Percentiles rank a stretch among this genome's conserved stretches.
phyloP scores from a whole-genome alignment of 495 filamentous ascomycete genomes.

The Elaphomyces granulatus region DNA sequence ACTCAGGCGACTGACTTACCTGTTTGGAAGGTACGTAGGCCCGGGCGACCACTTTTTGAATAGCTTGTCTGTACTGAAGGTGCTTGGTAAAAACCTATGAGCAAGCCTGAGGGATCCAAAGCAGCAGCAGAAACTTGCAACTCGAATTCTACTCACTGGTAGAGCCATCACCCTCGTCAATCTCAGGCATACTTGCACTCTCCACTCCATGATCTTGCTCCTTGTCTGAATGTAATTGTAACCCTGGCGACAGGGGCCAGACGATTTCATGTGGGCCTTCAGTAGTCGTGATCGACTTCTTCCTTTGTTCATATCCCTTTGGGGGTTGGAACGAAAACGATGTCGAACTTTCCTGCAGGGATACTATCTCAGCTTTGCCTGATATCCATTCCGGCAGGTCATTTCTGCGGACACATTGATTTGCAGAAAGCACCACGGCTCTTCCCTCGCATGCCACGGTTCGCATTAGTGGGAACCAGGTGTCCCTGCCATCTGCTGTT shows the following conservation, averaged over 20 bases:
- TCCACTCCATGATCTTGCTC: slow-evolving; percentile 27
- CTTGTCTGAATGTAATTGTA: slow-evolving; percentile 27
- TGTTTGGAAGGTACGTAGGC: no score
- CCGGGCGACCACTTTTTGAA: no score
- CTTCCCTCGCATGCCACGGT: slow-evolving; percentile 71
- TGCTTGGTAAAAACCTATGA: no score
- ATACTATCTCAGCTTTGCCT: slow-evolving; percentile 5
- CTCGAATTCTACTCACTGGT: no score
- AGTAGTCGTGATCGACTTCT: slow-evolving; percentile 27
- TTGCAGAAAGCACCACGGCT: slow-evolving; percentile 74
- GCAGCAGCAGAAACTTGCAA: no score
- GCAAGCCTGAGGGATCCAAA: no score
- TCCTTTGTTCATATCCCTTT: slow-evolving; percentile 5
- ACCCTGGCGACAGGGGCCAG: slow-evolving; percentile 22
- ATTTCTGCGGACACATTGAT: slow-evolving; percentile 56
- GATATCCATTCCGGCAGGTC: slow-evolving; percentile 45
- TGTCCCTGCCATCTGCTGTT: slow-evolving; percentile 73
- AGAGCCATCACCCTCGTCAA: not conserved
- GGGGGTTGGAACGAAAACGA: no score
- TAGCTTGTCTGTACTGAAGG: no score
- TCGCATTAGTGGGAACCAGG: slow-evolving; percentile 70
- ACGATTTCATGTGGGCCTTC: slow-evolving; percentile 41
- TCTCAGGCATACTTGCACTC: not conserved
- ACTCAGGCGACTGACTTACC: no score
- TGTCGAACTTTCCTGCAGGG: not conserved